These are phyloP conservation scores for Phtheirospermum japonicum DNA, from an alignment of 257 asterid species.

Conservation along the genomic window DNA sequence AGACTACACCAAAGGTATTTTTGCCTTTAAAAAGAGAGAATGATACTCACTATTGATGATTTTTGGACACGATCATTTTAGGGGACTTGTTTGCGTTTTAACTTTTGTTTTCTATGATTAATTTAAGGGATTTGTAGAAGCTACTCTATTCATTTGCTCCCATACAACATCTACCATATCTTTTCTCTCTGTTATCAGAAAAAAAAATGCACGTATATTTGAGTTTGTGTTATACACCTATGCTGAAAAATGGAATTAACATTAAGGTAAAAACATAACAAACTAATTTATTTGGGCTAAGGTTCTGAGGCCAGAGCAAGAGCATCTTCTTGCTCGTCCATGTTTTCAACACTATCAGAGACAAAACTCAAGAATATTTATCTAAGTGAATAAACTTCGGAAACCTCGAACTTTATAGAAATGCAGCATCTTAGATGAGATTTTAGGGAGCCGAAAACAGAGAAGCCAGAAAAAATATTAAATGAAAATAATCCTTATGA, in stretches of 20 bases:
- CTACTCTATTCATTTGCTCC: slow-evolving; percentile 93
- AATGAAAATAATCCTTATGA: no score
- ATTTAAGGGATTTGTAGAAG: slow-evolving; percentile 55
- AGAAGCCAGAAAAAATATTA: no score
- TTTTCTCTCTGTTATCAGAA: slow-evolving; percentile 60
- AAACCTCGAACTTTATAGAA: slow-evolving; percentile 4
- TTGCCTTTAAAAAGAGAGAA: slow-evolving; percentile 8
- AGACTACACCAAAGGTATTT: background rate
- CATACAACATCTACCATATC: slow-evolving; percentile 84
- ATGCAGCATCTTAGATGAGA: slow-evolving; percentile 7
- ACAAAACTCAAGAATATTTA: slow-evolving; percentile 4
- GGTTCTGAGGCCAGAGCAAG: slow-evolving; percentile 28
- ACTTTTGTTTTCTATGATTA: slow-evolving; percentile 46
- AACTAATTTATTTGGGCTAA: slow-evolving; percentile 42
- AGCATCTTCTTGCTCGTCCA: slow-evolving; percentile 39
- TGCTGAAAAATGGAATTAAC: background rate
- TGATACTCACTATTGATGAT: slow-evolving; percentile 41
- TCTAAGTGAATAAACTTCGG: slow-evolving; percentile 4
- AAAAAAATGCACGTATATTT: slow-evolving; percentile 19
- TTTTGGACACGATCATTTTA: slow-evolving; percentile 39
- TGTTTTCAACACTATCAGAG: slow-evolving; percentile 34
- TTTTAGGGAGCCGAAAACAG: no score
- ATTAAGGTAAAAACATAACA: slow-evolving; percentile 17
- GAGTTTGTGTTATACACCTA: background rate
- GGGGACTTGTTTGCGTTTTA: slow-evolving; percentile 34